Percentiles rank a stretch among this genome's conserved stretches.
Conservation (phyloP, 169 alveolate genomes). For the Cryptosporidium meleagridis region DNA sequence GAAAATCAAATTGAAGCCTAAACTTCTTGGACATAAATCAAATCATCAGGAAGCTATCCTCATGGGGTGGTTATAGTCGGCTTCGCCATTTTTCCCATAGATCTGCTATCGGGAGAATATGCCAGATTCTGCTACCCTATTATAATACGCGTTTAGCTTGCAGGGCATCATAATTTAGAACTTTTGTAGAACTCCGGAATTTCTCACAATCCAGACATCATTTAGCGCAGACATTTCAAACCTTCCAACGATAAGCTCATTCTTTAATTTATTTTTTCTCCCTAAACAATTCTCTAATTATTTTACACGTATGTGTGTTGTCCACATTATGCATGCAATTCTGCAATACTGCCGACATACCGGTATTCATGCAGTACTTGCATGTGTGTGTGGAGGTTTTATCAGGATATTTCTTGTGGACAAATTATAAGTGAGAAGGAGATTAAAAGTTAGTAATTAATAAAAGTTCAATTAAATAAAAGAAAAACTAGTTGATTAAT, state of each 20-base stretch:
- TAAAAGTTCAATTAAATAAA: neutral
- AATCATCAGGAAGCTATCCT: neutral
- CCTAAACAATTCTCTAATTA: too few relatives aligned
- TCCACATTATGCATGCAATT: constrained; percentile 6
- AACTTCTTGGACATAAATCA: constrained; percentile 12
- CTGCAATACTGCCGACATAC: neutral
- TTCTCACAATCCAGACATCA: constrained; percentile 10
- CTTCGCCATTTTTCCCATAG: neutral
- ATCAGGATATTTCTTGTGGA: neutral
- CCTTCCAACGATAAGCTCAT: neutral
- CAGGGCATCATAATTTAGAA: constrained; percentile 32
- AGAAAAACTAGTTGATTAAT: neutral
- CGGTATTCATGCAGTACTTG: neutral
- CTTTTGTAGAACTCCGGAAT: constrained; percentile 24
- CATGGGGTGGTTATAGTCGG: neutral
- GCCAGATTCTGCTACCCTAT: constrained; percentile 14
- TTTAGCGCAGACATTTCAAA: neutral
- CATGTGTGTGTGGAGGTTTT: neutral
- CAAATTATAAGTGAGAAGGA: neutral
- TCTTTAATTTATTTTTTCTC: constrained; percentile 1
- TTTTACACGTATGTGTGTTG: neutral
- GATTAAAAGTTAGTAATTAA: neutral
- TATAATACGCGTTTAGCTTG: constrained; percentile 11
- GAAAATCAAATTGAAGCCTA: constrained; percentile 77
- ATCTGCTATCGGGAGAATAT: neutral